A percentile compares a stretch with the other conserved stretches of the same genome.
Conservation (phyloP, 257 asterid species). For the Rubia yunnanensis region DNA sequence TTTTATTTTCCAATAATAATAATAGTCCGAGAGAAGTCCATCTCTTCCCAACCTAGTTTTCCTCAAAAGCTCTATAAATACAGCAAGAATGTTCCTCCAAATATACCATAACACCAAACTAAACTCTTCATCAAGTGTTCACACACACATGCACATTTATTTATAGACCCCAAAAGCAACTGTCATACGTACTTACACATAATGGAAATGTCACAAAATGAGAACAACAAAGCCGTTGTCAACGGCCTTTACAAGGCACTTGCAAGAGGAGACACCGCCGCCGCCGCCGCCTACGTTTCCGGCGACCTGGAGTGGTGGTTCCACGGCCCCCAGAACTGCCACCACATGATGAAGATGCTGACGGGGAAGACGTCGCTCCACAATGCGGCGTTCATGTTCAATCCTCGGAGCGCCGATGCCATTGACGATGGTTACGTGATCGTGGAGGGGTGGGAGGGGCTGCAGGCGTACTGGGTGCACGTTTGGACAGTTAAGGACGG, state of each 20-base stretch:
- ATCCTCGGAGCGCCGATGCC: constrained; percentile 55
- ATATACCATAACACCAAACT: not conserved
- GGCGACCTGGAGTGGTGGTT: constrained; percentile 92
- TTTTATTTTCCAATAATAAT: not conserved
- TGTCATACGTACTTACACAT: not conserved
- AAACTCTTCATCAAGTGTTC: not conserved
- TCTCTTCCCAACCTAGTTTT: not conserved
- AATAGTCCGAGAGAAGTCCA: not conserved
- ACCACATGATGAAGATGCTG: constrained; percentile 87
- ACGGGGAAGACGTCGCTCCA: constrained; percentile 45
- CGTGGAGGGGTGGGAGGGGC: constrained; percentile 92
- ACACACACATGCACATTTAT: not conserved
- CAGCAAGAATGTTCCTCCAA: not conserved
- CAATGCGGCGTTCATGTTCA: constrained; percentile 44
- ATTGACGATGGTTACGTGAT: constrained; percentile 47
- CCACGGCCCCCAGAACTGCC: constrained; percentile 89
- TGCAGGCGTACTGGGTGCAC: constrained; percentile 78
- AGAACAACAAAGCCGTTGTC: constrained; percentile 33
- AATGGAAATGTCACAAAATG: not conserved
- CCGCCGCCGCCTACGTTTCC: constrained; percentile 26
- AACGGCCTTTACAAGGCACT: constrained; percentile 52
- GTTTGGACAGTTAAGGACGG: constrained; percentile 79
- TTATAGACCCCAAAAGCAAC: not conserved
- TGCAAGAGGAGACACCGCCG: constrained; percentile 26
- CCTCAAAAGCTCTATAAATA: not conserved